phyloP scores from a whole-genome alignment of 768 basidiomycete species.

The Mycena vulgaris region DNA sequence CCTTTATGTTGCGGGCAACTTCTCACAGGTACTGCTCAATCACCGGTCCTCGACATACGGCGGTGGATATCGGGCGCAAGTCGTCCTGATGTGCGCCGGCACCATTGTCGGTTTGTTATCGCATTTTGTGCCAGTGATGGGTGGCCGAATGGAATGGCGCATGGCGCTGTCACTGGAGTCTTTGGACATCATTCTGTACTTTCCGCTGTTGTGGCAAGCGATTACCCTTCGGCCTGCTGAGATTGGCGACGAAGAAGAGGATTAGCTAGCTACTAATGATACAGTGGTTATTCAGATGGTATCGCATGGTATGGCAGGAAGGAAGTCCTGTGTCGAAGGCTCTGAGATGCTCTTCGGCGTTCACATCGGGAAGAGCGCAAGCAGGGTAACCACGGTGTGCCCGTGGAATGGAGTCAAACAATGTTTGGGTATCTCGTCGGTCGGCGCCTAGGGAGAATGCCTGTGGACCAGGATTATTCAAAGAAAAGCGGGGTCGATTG shows the following conservation, averaged over 20 bases:
- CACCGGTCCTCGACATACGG: constrained; percentile 41
- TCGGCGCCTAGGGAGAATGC: background rate
- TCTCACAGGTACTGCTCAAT: constrained; percentile 46
- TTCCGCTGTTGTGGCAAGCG: constrained; percentile 30
- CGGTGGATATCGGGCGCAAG: constrained; percentile 39
- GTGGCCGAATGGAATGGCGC: constrained; percentile 28
- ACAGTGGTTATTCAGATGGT: background rate
- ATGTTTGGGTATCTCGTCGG: background rate
- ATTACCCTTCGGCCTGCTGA: constrained; percentile 19
- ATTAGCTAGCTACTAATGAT: constrained; percentile 1
- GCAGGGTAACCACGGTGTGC: background rate
- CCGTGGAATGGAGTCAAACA: background rate
- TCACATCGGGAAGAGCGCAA: constrained; percentile 11
- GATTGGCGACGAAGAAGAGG: constrained; percentile 18
- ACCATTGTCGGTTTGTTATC: background rate
- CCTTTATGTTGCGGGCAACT: constrained; percentile 30
- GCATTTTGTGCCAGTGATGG: constrained; percentile 20
- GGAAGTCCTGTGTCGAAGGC: background rate
- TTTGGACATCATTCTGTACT: background rate
- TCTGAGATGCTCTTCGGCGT: background rate
- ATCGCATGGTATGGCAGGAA: no score
- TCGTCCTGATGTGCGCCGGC: background rate
- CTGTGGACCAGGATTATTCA: background rate
- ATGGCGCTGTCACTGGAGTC: constrained; percentile 13
- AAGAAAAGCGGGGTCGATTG: background rate